Evolutionary conservation across 2,329 filamentous ascomycete species (phyloP).

Genomic region (Colletotrichum lentis): DNA sequence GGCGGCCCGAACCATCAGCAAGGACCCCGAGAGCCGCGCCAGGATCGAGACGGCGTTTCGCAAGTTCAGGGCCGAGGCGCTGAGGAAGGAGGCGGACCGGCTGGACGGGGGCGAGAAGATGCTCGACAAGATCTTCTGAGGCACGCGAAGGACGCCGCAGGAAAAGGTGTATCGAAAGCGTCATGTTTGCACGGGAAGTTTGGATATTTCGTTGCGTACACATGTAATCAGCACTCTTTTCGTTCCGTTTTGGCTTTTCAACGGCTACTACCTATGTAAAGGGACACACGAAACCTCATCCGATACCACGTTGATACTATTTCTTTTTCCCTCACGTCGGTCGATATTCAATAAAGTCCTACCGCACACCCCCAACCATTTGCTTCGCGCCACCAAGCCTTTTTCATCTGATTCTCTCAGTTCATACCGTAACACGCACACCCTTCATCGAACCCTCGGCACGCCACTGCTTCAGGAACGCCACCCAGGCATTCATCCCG

Average conservation of each 20-base stretch:
- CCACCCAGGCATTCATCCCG: slow-evolving; percentile 46
- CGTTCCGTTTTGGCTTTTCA: no score
- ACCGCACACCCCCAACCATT: no score
- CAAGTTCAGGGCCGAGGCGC: slow-evolving; percentile 68
- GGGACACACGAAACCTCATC: no score
- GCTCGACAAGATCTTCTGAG: slow-evolving; percentile 26
- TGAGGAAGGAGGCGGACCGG: slow-evolving; percentile 65
- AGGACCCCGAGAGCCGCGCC: slow-evolving; percentile 61
- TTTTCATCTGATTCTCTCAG: not conserved
- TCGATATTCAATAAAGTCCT: no score
- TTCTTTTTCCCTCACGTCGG: no score
- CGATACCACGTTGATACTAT: no score
- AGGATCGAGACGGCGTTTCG: slow-evolving; percentile 71
- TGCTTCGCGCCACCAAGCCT: not conserved
- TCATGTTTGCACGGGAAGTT: not conserved
- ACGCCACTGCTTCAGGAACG: slow-evolving; percentile 44
- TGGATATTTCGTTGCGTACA: no score
- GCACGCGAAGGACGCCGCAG: not conserved
- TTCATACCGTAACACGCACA: slow-evolving; percentile 10
- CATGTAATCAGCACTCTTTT: no score
- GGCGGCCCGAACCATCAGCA: slow-evolving; percentile 61
- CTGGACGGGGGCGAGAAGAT: slow-evolving; percentile 53
- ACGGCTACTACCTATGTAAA: no score
- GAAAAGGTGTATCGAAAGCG: not conserved
- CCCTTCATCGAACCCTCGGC: slow-evolving; percentile 44